Conservation (phyloP, 208 protist genomes). For the Herpetomonas tarakana region DNA sequence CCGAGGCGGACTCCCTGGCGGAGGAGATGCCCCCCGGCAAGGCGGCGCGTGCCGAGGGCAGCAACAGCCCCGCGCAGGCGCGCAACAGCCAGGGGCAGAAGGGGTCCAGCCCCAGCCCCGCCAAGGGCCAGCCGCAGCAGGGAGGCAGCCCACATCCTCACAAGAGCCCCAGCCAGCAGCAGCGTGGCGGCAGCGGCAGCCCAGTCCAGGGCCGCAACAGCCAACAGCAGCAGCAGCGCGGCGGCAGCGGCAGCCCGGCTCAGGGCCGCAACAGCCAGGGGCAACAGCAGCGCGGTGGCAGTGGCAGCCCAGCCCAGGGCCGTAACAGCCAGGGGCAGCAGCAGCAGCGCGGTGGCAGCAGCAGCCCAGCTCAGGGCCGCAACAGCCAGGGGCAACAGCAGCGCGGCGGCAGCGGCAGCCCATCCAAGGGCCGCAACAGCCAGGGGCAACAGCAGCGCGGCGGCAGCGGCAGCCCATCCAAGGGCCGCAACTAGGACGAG, state of each 20-base stretch:
- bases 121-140: conserved; percentile 1
- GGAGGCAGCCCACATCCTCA: background rate
- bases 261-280: conserved; percentile 9
- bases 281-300: conserved; percentile 15
- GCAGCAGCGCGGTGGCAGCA: conserved; percentile 16
- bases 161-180: background rate
- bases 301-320: conserved; percentile 13
- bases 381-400: conserved; percentile 11
- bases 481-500: conserved; percentile 7
- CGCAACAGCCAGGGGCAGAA: conserved; percentile 13
- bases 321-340: conserved; percentile 10
- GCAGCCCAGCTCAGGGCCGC: conserved; percentile 12
- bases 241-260: conserved; percentile 15
- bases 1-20: conserved; percentile 26
- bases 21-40: conserved; percentile 29
- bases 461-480: conserved; percentile 8
- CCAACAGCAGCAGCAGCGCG: conserved; percentile 16
- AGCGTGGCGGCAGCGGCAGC: conserved; percentile 5
- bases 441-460: conserved; percentile 16
- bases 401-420: conserved; percentile 15
- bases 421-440: conserved; percentile 9
- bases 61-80: conserved; percentile 6
- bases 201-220: conserved; percentile 20
- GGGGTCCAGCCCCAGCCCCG: conserved; percentile 8
- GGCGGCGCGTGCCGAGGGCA: conserved; percentile 15